phyloP scores from a whole-genome alignment of 2,329 filamentous ascomycete species.

The Hypoxylon sp. region DNA sequence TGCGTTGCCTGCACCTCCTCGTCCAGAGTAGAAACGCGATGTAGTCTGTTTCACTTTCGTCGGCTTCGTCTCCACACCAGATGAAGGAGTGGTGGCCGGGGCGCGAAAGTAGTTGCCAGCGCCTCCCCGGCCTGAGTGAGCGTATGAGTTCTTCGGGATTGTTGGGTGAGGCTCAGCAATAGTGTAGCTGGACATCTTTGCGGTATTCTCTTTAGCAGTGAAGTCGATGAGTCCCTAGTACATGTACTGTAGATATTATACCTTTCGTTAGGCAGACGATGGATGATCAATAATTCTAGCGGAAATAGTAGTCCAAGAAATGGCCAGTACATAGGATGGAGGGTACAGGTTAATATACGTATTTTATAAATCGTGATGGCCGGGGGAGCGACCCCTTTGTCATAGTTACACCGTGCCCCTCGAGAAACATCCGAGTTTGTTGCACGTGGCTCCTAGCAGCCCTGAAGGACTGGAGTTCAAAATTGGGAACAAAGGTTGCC shows the following conservation, averaged over 20 bases:
- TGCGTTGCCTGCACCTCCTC: slow-evolving; percentile 77
- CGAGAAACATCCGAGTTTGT: slow-evolving; percentile 44
- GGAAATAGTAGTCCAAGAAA: slow-evolving; percentile 20
- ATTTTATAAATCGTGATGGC: slow-evolving; percentile 43
- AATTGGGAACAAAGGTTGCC: slow-evolving; percentile 36
- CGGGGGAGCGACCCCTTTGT: slow-evolving; percentile 49
- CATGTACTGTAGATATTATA: slow-evolving; percentile 12
- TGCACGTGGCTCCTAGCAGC: slow-evolving; percentile 39
- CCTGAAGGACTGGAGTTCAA: background rate
- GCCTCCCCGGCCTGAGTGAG: slow-evolving; percentile 69
- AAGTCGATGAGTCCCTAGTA: slow-evolving; percentile 28
- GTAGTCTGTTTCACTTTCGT: slow-evolving; percentile 61
- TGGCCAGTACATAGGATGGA: slow-evolving; percentile 12
- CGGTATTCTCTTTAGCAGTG: slow-evolving; percentile 27
- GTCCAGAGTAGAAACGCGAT: slow-evolving; percentile 74
- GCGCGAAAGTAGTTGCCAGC: slow-evolving; percentile 70
- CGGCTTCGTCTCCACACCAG: slow-evolving; percentile 62
- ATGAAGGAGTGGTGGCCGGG: slow-evolving; percentile 58
- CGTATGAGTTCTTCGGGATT: slow-evolving; percentile 62
- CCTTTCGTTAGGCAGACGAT: slow-evolving; percentile 12
- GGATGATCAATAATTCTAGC: slow-evolving; percentile 10
- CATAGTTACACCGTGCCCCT: slow-evolving; percentile 47
- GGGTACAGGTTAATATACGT: slow-evolving; percentile 49
- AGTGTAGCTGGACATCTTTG: slow-evolving; percentile 60
- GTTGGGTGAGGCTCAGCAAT: slow-evolving; percentile 66